These are phyloP conservation scores for Hemisphaericaspora xylanilytica DNA, from an alignment of 1,139 yeast species.

Conservation along the genomic window DNA sequence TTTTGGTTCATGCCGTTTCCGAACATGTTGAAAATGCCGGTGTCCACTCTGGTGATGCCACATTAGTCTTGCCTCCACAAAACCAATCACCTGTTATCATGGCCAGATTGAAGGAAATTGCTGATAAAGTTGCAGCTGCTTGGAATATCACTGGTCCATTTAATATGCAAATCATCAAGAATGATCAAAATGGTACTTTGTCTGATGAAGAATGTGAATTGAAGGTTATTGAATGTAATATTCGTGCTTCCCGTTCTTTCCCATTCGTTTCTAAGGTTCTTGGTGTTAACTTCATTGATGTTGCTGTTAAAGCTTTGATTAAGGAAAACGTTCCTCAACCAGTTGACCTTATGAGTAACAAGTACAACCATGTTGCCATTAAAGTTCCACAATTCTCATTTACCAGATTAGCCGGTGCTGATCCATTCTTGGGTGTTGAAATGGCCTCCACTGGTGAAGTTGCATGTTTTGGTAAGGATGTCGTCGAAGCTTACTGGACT, in stretches of 20 bases:
- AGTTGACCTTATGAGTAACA: slow-evolving; percentile 60
- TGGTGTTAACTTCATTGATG: slow-evolving; percentile 90
- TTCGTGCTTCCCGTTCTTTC: slow-evolving; percentile 97
- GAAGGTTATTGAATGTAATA: slow-evolving; percentile 97
- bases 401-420: slow-evolving; percentile 98
- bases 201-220: slow-evolving; percentile 55
- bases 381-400: slow-evolving; percentile 98
- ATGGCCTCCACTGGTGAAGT: slow-evolving; percentile 99
- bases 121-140: slow-evolving; percentile 90
- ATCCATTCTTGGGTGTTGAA: slow-evolving; percentile 97
- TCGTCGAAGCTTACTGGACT: slow-evolving; percentile 94
- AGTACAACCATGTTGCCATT: slow-evolving; percentile 80
- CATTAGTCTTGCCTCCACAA: slow-evolving; percentile 91
- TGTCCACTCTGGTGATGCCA: slow-evolving; percentile 98
- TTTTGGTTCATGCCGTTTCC: slow-evolving; percentile 91
- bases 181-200: slow-evolving; percentile 35
- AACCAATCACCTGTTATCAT: slow-evolving; percentile 57
- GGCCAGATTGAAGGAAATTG: slow-evolving; percentile 68
- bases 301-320: slow-evolving; percentile 84
- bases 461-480: slow-evolving; percentile 88
- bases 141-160: slow-evolving; percentile 98
- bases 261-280: slow-evolving; percentile 97
- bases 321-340: slow-evolving; percentile 71
- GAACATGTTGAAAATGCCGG: slow-evolving; percentile 99
- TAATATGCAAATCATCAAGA: slow-evolving; percentile 87